Evolutionary conservation across 129 eudicot species (phyloP).

Genomic region (Pseudognaphalium luteoalbum): DNA sequence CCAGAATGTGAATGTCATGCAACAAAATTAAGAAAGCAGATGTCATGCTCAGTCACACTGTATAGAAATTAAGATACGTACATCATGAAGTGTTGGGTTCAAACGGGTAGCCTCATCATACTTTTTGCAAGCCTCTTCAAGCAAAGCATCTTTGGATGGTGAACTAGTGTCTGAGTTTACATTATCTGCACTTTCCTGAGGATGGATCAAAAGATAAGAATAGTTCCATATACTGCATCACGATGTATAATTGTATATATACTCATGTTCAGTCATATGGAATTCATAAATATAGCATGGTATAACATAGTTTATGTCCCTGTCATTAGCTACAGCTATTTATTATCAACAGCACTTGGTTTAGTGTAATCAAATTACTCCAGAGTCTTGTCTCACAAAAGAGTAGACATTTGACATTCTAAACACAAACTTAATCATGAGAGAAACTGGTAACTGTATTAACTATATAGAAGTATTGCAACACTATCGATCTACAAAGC

Average conservation of each 20-base stretch:
- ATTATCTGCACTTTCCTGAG: constrained; percentile 98
- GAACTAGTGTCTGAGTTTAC: constrained; percentile 78
- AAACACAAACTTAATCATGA: not conserved
- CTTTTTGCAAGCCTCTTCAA: constrained; percentile 95
- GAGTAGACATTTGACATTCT: not conserved
- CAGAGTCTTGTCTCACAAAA: not conserved
- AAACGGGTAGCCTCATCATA: constrained; percentile 89
- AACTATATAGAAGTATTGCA: not conserved
- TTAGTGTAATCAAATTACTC: not conserved
- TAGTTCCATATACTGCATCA: constrained; percentile 7
- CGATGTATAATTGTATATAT: constrained; percentile 11
- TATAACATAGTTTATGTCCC: constrained; percentile 1
- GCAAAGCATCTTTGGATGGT: constrained; percentile 93
- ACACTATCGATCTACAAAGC: not conserved
- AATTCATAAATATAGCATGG: not conserved
- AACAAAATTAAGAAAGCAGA: not conserved
- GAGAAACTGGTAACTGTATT: not conserved
- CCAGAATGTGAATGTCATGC: constrained; percentile 7
- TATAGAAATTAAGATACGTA: constrained; percentile 26
- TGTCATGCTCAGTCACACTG: constrained; percentile 8
- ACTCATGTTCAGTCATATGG: constrained; percentile 14
- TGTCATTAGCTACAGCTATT: not conserved
- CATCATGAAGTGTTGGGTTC: constrained; percentile 91
- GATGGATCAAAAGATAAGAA: constrained; percentile 16
- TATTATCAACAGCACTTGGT: not conserved